A percentile compares a stretch with the other conserved stretches of the same genome.
These are phyloP conservation scores for Mortierella sp. DNA, from an alignment of 371 early-diverging fungal genomes.

Conservation along the genomic window DNA sequence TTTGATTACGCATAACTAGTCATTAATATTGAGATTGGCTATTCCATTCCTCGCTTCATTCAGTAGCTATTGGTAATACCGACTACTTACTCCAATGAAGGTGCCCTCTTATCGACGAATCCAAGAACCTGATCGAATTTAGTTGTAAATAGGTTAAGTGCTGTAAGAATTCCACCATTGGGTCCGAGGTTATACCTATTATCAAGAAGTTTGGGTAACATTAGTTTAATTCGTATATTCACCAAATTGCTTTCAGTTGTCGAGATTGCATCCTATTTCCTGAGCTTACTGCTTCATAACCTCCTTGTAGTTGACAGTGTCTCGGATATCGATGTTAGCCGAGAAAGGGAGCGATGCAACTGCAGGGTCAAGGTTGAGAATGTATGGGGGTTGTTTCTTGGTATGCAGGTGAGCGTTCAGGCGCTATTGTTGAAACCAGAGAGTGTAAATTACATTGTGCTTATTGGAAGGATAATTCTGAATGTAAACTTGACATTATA, in stretches of 20 bases:
- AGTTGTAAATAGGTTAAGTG: slow-evolving; percentile 97
- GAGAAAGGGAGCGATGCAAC: slow-evolving; percentile 93
- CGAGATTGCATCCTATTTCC: background rate
- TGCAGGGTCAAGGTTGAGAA: slow-evolving; percentile 99
- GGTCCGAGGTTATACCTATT: slow-evolving; percentile 96
- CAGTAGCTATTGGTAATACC: background rate
- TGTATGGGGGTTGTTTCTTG: slow-evolving; percentile 84
- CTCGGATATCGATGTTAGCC: slow-evolving; percentile 98
- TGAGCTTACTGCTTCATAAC: slow-evolving; percentile 96
- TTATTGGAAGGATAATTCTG: no score
- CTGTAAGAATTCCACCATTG: slow-evolving; percentile 98
- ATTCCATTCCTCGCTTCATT: background rate
- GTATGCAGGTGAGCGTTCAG: slow-evolving; percentile 89
- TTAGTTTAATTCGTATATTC: background rate
- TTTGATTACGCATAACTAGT: background rate
- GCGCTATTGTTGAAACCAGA: slow-evolving; percentile 65
- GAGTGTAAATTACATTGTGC: no score
- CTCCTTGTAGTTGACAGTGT: slow-evolving; percentile 98
- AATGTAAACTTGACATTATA: no score
- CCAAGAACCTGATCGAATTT: slow-evolving; percentile 96
- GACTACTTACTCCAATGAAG: slow-evolving; percentile 73
- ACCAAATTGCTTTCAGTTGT: background rate
- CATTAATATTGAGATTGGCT: no score
- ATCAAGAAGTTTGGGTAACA: background rate
- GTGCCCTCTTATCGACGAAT: slow-evolving; percentile 85